Conservation (phyloP, 192 early-diverging fungal species). For the Linnemannia schmuckeri region DNA sequence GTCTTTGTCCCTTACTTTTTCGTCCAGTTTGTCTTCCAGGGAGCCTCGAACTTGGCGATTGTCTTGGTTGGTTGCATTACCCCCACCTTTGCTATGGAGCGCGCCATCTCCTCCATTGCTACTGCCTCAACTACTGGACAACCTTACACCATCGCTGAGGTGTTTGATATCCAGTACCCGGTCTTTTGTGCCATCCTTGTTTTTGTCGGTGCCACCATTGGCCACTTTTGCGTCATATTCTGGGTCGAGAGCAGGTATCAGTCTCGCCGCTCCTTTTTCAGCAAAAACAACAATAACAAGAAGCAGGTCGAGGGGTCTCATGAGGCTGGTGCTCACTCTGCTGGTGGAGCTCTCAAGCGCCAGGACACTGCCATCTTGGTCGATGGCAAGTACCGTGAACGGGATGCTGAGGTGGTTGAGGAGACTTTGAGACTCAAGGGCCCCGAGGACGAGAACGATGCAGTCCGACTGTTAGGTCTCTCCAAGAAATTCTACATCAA, state of each 20-base stretch:
- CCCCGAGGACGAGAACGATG: slow-evolving; percentile 37
- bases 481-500: slow-evolving; percentile 29
- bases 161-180: slow-evolving; percentile 72
- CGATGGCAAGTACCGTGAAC: slow-evolving; percentile 46
- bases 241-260: slow-evolving; percentile 51
- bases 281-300: slow-evolving; percentile 1
- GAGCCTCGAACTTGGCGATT: slow-evolving; percentile 35
- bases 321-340: no score
- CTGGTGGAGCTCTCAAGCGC: not conserved
- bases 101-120: slow-evolving; percentile 43
- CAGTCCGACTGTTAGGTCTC: slow-evolving; percentile 50
- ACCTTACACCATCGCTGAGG: slow-evolving; percentile 75
- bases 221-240: slow-evolving; percentile 36
- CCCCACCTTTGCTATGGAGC: slow-evolving; percentile 50
- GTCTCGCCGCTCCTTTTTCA: slow-evolving; percentile 44
- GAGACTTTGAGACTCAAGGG: slow-evolving; percentile 43
- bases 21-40: slow-evolving; percentile 57
- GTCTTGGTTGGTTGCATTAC: slow-evolving; percentile 39
- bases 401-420: slow-evolving; percentile 49
- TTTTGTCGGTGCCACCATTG: slow-evolving; percentile 71
- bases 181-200: slow-evolving; percentile 76
- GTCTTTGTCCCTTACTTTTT: slow-evolving; percentile 63
- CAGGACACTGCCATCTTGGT: slow-evolving; percentile 20
- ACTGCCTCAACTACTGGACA: slow-evolving; percentile 59
- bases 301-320: not conserved